These are phyloP conservation scores for Saprolegnia diclina DNA, from an alignment of 352 stramenopile genomes.

Conservation along the genomic window DNA sequence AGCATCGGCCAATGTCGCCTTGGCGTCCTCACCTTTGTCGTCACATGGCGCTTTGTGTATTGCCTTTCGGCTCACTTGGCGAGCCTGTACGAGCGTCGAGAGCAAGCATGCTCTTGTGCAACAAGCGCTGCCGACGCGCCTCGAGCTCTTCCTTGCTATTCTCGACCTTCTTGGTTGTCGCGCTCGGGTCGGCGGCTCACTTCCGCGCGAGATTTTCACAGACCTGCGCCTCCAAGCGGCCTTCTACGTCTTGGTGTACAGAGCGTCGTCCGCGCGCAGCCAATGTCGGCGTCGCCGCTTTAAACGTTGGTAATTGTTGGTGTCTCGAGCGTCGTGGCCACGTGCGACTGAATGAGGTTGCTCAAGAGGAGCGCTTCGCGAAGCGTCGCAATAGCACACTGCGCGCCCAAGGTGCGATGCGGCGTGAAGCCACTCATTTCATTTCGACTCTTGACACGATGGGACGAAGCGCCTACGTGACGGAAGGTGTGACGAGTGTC, in stretches of 20 bases:
- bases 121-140: conserved; percentile 55
- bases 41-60: conserved; percentile 33
- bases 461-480: no score
- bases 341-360: no score
- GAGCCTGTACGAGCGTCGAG: conserved; percentile 47
- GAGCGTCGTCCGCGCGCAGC: conserved; percentile 53
- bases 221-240: conserved; percentile 67
- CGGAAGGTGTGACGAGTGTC: background rate
- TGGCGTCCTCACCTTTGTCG: conserved; percentile 42
- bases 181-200: no score
- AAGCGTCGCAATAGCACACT: conserved; percentile 62
- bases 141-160: no score
- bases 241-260: conserved; percentile 54
- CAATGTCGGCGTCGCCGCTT: conserved; percentile 54
- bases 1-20: conserved; percentile 35
- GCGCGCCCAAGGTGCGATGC: conserved; percentile 41
- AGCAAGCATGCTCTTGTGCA: conserved; percentile 73
- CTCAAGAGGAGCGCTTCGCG: no score
- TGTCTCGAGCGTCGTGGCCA: no score
- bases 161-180: no score
- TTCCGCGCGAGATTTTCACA: no score
- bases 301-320: conserved; percentile 46
- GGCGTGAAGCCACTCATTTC: conserved; percentile 48
- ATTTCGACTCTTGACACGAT: no score
- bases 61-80: conserved; percentile 51